These are phyloP conservation scores for Diaporthe ampelina DNA, from an alignment of 2,329 filamentous ascomycete genomes.

Conservation along the genomic window DNA sequence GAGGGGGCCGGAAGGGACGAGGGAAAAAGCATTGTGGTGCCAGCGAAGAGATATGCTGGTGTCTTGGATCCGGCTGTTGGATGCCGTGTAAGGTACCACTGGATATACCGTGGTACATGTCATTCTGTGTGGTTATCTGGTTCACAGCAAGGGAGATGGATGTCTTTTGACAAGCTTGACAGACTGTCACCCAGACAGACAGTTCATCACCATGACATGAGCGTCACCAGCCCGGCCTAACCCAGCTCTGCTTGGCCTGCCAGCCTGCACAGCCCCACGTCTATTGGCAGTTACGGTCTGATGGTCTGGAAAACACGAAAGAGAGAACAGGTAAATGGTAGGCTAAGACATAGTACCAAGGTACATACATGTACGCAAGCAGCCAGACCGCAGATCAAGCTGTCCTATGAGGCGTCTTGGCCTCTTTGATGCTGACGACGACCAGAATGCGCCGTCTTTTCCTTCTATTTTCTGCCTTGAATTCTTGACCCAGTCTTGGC, in stretches of 20 bases:
- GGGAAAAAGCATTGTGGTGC: neutral
- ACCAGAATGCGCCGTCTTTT: neutral
- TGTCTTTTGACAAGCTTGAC: no score
- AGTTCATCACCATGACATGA: neutral
- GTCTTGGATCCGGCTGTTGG: neutral
- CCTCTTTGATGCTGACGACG: constrained; percentile 26
- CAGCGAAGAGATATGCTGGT: constrained; percentile 8
- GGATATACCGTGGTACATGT: neutral
- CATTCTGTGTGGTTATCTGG: neutral
- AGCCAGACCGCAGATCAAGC: neutral
- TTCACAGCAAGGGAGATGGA: no score
- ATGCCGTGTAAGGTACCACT: neutral
- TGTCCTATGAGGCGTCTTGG: neutral
- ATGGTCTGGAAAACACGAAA: neutral
- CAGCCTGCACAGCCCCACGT: constrained; percentile 12
- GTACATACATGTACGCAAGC: neutral
- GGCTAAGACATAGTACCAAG: neutral
- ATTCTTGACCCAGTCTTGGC: neutral
- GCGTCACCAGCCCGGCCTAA: neutral
- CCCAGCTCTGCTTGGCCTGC: neutral
- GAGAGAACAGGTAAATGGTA: neutral
- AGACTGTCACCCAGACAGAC: no score
- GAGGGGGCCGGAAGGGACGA: neutral
- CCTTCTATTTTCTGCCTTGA: neutral
- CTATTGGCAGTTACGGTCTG: no score